Percentiles rank a stretch among this genome's conserved stretches.
Evolutionary conservation across 371 early-diverging fungal species (phyloP).

Genomic region (Apophysomyces ossiformis): DNA sequence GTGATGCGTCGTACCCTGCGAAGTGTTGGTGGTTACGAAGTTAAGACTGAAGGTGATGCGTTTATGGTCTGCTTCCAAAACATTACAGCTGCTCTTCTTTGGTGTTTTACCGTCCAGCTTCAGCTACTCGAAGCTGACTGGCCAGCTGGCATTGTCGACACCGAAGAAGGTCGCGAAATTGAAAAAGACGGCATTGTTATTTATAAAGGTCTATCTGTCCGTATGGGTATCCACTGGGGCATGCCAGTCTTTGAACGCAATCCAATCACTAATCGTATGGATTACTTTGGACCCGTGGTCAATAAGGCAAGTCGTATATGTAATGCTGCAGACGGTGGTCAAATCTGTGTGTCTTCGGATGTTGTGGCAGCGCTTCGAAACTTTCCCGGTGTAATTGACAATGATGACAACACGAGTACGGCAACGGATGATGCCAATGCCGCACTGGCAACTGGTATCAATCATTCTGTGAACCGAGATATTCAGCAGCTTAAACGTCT

Average conservation of each 20-base stretch:
- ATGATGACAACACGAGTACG: constrained; percentile 20
- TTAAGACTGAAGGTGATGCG: constrained; percentile 97
- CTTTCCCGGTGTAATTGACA: constrained; percentile 43
- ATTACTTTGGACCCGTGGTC: constrained; percentile 96
- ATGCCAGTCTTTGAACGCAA: constrained; percentile 90
- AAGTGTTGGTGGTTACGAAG: constrained; percentile 93
- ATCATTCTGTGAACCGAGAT: constrained; percentile 55
- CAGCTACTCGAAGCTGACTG: constrained; percentile 87
- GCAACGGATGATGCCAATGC: constrained; percentile 22
- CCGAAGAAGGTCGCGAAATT: constrained; percentile 80
- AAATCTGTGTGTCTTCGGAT: constrained; percentile 77
- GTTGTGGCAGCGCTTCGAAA: constrained; percentile 59
- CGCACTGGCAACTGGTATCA: constrained; percentile 14
- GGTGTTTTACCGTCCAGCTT: constrained; percentile 90
- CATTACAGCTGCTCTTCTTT: constrained; percentile 83
- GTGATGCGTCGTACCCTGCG: constrained; percentile 86
- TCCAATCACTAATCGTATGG: constrained; percentile 92
- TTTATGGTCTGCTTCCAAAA: constrained; percentile 95
- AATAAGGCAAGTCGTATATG: constrained; percentile 90
- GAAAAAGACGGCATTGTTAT: constrained; percentile 64
- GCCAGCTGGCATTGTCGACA: constrained; percentile 89
- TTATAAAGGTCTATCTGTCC: constrained; percentile 88
- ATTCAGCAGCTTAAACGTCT: constrained; percentile 70
- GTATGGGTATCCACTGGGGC: constrained; percentile 97
- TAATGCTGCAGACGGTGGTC: constrained; percentile 91